These are phyloP conservation scores for Chamaenerion angustifolium DNA, from an alignment of 345 rosid species.

Conservation along the genomic window DNA sequence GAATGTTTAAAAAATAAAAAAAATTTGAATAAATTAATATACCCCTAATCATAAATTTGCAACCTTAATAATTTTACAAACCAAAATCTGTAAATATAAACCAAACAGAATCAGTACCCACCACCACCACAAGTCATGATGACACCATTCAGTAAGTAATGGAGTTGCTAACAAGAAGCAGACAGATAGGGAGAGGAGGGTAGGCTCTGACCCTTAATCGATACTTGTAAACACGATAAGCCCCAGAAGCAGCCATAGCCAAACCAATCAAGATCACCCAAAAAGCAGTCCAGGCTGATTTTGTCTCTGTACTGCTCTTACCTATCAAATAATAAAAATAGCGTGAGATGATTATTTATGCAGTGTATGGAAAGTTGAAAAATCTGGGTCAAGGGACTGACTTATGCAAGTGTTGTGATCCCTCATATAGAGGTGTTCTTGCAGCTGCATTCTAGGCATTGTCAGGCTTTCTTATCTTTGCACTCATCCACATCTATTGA, in stretches of 20 bases:
- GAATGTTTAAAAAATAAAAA: too few relatives aligned
- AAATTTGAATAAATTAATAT: too few relatives aligned
- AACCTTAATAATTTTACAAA: too few relatives aligned
- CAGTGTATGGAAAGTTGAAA: neutral
- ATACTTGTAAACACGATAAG: slow-evolving; percentile 55
- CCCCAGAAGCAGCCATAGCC: too few relatives aligned
- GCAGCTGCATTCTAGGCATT: slow-evolving; percentile 90
- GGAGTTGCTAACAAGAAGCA: neutral
- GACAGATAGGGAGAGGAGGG: neutral
- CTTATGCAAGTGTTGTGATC: slow-evolving; percentile 97
- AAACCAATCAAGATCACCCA: slow-evolving; percentile 78
- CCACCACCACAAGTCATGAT: too few relatives aligned
- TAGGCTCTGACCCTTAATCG: slow-evolving; percentile 10
- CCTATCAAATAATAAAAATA: slow-evolving; percentile 23
- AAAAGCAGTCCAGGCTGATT: slow-evolving; percentile 84
- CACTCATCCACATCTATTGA: slow-evolving; percentile 76
- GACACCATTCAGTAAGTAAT: neutral
- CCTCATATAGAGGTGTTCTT: slow-evolving; percentile 72
- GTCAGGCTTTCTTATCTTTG: slow-evolving; percentile 89
- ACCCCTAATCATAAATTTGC: too few relatives aligned
- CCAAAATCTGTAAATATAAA: too few relatives aligned
- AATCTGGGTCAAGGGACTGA: slow-evolving; percentile 18
- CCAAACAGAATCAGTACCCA: too few relatives aligned
- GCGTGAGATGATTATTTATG: neutral
- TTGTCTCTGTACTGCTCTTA: slow-evolving; percentile 55